These are phyloP conservation scores for Triadica sebifera DNA, from an alignment of 345 rosid species.

Conservation along the genomic window DNA sequence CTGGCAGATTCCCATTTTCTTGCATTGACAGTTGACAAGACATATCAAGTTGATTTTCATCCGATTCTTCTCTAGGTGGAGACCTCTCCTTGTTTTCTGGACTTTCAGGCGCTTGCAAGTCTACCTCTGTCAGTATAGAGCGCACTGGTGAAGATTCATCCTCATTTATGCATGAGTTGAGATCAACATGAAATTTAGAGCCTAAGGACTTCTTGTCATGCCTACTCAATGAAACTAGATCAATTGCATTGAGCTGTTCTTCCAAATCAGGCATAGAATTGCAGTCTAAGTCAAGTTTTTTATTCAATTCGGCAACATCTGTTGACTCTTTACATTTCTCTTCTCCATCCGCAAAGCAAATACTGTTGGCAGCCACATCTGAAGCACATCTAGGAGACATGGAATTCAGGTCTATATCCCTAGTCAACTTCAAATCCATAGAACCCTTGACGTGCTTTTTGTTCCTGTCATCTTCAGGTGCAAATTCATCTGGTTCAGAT, in stretches of 20 bases:
- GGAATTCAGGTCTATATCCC: constrained; percentile 13
- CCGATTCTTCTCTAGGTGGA: constrained; percentile 38
- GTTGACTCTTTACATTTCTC: constrained; percentile 14
- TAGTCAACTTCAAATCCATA: constrained; percentile 9
- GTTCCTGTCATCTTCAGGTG: not conserved
- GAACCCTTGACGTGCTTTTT: not conserved
- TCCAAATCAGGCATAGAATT: constrained; percentile 10
- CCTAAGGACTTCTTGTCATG: not conserved
- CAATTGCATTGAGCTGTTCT: constrained; percentile 11
- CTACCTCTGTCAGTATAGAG: constrained; percentile 14
- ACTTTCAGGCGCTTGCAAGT: constrained; percentile 35
- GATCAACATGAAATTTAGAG: constrained; percentile 22
- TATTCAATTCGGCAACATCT: not conserved
- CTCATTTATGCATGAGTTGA: constrained; percentile 25
- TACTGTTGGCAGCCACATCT: constrained; percentile 9
- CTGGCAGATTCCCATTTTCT: constrained; percentile 6
- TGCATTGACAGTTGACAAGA: constrained; percentile 18
- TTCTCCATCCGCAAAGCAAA: constrained; percentile 12
- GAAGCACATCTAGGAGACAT: constrained; percentile 20
- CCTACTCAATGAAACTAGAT: constrained; percentile 13
- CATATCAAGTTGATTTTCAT: constrained; percentile 36
- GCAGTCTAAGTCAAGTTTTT: constrained; percentile 7
- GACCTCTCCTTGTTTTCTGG: constrained; percentile 46
- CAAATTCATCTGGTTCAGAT: constrained; percentile 14
- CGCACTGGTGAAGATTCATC: constrained; percentile 18